Conservation (phyloP, 148 eudicot genomes). For the Fagopyrum esculentum region DNA sequence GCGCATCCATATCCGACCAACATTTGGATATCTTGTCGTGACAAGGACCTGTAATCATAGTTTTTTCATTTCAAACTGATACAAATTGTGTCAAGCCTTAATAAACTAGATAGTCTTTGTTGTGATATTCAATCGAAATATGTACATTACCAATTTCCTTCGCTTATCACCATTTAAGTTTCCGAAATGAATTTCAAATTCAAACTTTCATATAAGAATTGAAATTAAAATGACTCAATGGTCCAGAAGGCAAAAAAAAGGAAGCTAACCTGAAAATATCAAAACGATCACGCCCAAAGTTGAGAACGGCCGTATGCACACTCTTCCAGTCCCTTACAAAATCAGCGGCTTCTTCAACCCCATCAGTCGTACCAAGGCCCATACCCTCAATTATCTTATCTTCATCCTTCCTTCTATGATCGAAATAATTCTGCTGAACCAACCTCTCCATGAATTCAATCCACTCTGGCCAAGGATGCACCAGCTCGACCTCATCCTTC, state of each 20-base stretch:
- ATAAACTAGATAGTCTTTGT: not conserved
- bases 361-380: slow-evolving; percentile 38
- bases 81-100: not conserved
- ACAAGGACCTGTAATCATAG: slow-evolving; percentile 74
- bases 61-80: slow-evolving; percentile 16
- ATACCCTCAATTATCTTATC: slow-evolving; percentile 51
- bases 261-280: slow-evolving; percentile 68
- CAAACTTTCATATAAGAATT: not conserved
- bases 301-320: slow-evolving; percentile 66
- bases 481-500: slow-evolving; percentile 48
- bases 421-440: slow-evolving; percentile 85
- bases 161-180: not conserved
- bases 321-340: slow-evolving; percentile 77
- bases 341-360: slow-evolving; percentile 42
- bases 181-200: not conserved
- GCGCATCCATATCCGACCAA: slow-evolving; percentile 96
- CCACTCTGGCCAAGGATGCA: slow-evolving; percentile 95
- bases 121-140: not conserved
- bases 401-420: slow-evolving; percentile 69
- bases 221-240: not conserved
- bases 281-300: slow-evolving; percentile 75
- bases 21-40: slow-evolving; percentile 81
- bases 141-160: not conserved
- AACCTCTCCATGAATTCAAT: slow-evolving; percentile 82
- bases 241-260: not conserved